Evolutionary conservation across 768 basidiomycete species (phyloP), one percentile per base, ranked within the genome.

Genomic region (Kwoniella dejecticola): DNA sequence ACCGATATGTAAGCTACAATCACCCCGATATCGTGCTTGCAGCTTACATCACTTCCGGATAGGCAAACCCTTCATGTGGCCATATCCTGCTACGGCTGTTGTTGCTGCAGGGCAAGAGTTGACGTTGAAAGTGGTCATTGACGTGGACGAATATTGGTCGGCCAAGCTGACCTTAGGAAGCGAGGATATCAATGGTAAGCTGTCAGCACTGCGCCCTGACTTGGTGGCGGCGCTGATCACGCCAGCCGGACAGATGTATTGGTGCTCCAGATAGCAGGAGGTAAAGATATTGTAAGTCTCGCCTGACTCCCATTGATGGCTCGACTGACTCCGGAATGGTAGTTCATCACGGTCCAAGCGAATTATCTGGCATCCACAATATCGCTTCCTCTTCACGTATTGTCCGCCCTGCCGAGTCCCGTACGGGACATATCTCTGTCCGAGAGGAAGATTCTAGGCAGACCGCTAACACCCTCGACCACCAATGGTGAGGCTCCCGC

Each of bases 321-420:
- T 17, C 29, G 2, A 6, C 48, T 61, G 3, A 62, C 33, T 19
- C 21, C n/a, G 23, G 11, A 15, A 44, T 45, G 10, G 11, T 52
- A 71, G 71, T 75, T 72, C 56, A 63, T 72, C 30, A 68, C 70
- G 3, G 40, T 75, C 4, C 67, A 70, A 55, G 68, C 60, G 4
- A 65, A 44, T 3, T 72, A 63, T 45, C 26, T 50, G 4, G 65
- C 69, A 3, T 66, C 64, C 4, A 66, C 65, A 44, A 29, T 72
- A 17, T 58, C 56, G 13, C 40, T 72, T 6, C 69, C 73, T 15
- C 58, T 72, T 1, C 47, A 63, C 19, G 24, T 59, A 21, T 61
- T 75, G 0, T 56, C 68, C 11, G 24, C 50, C 3, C 61, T 70
- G 13, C 57, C 69, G 0, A 26, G 33, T 1, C 60, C 59, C 1